These are phyloP conservation scores for Lactarius tabidus DNA, from an alignment of 768 basidiomycete genomes.

Conservation along the genomic window DNA sequence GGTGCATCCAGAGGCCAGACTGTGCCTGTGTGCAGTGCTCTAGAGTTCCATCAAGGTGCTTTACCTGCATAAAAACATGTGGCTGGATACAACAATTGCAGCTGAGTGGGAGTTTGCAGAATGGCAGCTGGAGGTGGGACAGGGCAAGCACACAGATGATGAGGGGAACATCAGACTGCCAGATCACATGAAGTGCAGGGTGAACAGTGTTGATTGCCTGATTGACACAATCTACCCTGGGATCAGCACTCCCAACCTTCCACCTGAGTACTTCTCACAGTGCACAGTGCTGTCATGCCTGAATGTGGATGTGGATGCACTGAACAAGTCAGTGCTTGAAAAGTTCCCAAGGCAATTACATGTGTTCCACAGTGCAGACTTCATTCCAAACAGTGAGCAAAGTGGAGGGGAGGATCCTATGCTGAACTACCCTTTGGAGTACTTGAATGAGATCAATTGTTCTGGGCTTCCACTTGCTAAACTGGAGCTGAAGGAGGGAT, in stretches of 20 bases:
- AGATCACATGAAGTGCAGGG: background rate
- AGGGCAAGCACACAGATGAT: background rate
- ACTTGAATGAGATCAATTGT: no score
- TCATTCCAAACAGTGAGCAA: no score
- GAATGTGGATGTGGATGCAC: conserved; percentile 37
- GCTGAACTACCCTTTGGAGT: no score
- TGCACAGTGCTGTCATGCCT: no score
- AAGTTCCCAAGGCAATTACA: background rate
- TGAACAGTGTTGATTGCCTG: background rate
- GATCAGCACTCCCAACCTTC: conserved; percentile 31
- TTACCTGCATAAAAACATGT: conserved; percentile 2
- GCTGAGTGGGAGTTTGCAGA: background rate
- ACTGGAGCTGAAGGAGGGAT: no score
- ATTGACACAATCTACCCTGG: conserved; percentile 1
- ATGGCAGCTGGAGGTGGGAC: conserved; percentile 3
- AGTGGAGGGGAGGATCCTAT: no score
- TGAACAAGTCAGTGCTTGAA: conserved; percentile 1
- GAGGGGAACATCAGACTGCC: background rate
- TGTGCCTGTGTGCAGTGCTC: conserved; percentile 45
- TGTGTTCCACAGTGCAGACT: no score
- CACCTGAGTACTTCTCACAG: no score
- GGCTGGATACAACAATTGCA: background rate
- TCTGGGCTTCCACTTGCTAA: no score
- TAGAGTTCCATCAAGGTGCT: conserved; percentile 42
- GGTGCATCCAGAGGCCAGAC: conserved; percentile 39